Conservation (phyloP, 768 basidiomycete genomes). For the Pisolithus marmoratus region DNA sequence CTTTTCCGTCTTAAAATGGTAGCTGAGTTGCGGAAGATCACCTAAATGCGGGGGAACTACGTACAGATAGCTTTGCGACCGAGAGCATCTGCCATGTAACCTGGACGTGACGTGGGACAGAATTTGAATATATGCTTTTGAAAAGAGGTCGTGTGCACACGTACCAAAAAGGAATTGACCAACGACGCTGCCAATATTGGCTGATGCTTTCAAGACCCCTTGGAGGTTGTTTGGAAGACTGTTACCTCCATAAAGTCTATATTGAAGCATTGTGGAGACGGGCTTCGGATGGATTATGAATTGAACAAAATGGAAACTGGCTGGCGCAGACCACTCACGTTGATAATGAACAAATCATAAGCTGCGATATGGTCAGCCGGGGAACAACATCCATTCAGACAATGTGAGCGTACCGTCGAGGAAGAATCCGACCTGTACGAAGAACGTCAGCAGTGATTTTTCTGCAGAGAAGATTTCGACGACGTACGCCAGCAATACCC, state of each 20-base stretch:
- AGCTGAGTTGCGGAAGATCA: conserved; percentile 1
- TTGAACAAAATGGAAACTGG: background rate
- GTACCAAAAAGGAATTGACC: conserved; percentile 61
- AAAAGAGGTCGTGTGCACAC: background rate
- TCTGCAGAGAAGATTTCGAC: background rate
- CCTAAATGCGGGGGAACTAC: conserved; percentile 1
- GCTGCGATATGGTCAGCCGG: conserved; percentile 32
- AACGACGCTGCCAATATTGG: conserved; percentile 70
- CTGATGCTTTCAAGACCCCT: conserved; percentile 60
- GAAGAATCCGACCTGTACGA: conserved; percentile 58
- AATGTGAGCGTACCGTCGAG: conserved; percentile 48
- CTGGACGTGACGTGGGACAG: conserved; percentile 21
- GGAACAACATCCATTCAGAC: background rate
- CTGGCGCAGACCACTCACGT: conserved; percentile 32
- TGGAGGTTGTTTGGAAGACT: conserved; percentile 49
- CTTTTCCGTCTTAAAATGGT: conserved; percentile 53
- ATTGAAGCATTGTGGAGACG: conserved; percentile 63
- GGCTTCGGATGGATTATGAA: conserved; percentile 34
- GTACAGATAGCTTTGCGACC: conserved; percentile 66
- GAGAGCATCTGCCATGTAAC: conserved; percentile 59
- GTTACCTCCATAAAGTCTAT: conserved; percentile 49
- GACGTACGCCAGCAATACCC: conserved; percentile 53
- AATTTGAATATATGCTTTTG: background rate
- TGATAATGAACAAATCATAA: conserved; percentile 69
- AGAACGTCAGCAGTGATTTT: background rate